A percentile compares a stretch with the other conserved stretches of the same genome.
These are phyloP conservation scores for Carex littledalei DNA, from an alignment of 176 grass and related monocot genomes.

Conservation along the genomic window DNA sequence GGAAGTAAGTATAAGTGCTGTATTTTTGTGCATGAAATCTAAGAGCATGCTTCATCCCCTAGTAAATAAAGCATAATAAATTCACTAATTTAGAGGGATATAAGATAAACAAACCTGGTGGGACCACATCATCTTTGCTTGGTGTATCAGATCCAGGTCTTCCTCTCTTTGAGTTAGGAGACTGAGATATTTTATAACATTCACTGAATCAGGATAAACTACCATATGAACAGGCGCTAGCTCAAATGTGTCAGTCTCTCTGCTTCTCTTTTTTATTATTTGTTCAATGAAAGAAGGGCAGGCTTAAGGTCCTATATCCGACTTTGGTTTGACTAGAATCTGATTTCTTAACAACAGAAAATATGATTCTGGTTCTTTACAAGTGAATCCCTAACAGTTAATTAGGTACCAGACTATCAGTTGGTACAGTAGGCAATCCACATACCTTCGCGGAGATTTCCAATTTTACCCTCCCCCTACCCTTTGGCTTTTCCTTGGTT, in stretches of 20 bases:
- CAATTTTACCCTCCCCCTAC: neutral
- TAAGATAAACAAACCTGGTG: constrained; percentile 33
- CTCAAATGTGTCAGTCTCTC: neutral
- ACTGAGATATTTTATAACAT: constrained; percentile 6
- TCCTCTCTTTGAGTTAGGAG: constrained; percentile 13
- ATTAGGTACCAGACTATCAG: neutral
- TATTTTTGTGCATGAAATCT: neutral
- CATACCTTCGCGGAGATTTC: neutral
- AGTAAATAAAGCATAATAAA: neutral
- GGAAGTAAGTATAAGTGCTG: neutral
- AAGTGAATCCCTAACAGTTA: neutral
- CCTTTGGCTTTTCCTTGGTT: neutral
- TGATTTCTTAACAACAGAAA: neutral
- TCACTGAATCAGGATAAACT: neutral
- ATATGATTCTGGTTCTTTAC: neutral
- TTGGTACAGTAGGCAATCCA: neutral
- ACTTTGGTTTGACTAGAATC: neutral
- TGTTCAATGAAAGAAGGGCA: neutral
- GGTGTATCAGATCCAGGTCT: neutral
- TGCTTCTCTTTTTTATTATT: neutral
- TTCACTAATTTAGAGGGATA: constrained; percentile 2
- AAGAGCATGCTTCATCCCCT: neutral
- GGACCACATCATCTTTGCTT: constrained; percentile 36
- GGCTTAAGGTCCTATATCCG: neutral
- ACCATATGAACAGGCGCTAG: neutral